A percentile compares a stretch with the other conserved stretches of the same genome.
Conservation (phyloP, 805 yeast genomes). For the Zygotorulaspora danielsina region DNA sequence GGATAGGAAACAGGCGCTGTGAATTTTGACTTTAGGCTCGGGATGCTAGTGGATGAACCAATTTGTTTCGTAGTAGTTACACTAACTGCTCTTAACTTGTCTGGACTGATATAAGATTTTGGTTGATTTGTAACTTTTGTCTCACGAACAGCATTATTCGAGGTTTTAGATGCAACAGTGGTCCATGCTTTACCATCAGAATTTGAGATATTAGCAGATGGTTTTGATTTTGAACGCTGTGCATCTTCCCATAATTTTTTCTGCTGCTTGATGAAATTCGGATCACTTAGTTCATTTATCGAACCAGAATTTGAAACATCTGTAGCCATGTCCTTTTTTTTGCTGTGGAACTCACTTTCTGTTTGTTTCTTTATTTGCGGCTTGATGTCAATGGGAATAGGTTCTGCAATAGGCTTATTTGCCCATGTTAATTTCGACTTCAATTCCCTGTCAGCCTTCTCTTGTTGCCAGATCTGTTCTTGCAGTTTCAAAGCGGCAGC, state of each 20-base stretch:
- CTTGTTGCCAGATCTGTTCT: conserved; percentile 22
- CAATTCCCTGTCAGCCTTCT: conserved; percentile 18
- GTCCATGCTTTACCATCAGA: conserved; percentile 34
- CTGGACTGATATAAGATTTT: conserved; percentile 33
- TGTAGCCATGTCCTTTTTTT: conserved; percentile 5
- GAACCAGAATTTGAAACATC: conserved; percentile 4
- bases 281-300: conserved; percentile 22
- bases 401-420: conserved; percentile 16
- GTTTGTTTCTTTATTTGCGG: conserved; percentile 13
- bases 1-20: conserved; percentile 27
- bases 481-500: conserved; percentile 22
- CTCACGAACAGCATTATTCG: conserved; percentile 21
- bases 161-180: conserved; percentile 31
- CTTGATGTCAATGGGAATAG: conserved; percentile 20
- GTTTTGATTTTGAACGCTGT: conserved; percentile 69
- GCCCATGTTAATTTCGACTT: conserved; percentile 33
- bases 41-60: conserved; percentile 32
- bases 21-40: conserved; percentile 24
- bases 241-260: conserved; percentile 43
- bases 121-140: conserved; percentile 21
- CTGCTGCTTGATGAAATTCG: conserved; percentile 33
- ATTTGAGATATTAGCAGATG: conserved; percentile 50
- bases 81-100: conserved; percentile 34
- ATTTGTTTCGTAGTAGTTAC: conserved; percentile 18
- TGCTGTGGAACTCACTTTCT: neutral